These are phyloP conservation scores for Candida cerambycidarum DNA, from an alignment of 805 yeast species.

Conservation along the genomic window DNA sequence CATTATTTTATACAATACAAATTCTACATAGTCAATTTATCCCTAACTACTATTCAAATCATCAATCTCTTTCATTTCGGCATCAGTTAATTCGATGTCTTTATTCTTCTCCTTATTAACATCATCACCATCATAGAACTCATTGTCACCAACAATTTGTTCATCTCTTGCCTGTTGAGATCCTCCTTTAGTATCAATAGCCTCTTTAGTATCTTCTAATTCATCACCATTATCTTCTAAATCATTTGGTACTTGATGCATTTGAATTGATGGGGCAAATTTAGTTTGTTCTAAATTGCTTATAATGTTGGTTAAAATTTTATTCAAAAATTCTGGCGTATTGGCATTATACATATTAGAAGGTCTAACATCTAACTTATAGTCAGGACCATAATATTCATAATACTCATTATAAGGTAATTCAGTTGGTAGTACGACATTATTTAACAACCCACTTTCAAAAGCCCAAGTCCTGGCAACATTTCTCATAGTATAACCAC, in stretches of 20 bases:
- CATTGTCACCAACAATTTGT: constrained; percentile 67
- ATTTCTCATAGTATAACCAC: constrained; percentile 97
- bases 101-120: constrained; percentile 41
- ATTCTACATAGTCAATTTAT: neutral
- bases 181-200: constrained; percentile 90
- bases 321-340: constrained; percentile 86
- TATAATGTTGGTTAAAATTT: constrained; percentile 73
- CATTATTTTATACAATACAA: neutral
- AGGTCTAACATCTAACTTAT: constrained; percentile 90
- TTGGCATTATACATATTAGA: constrained; percentile 97
- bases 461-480: constrained; percentile 95
- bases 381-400: constrained; percentile 97
- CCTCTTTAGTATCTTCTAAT: constrained; percentile 76
- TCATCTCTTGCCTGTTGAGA: constrained; percentile 82
- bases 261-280: constrained; percentile 96
- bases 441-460: constrained; percentile 86
- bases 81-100: constrained; percentile 34
- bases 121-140: constrained; percentile 70
- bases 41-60: constrained; percentile 24
- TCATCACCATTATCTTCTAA: constrained; percentile 84
- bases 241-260: constrained; percentile 86
- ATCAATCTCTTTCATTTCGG: constrained; percentile 38
- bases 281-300: constrained; percentile 84
- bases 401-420: constrained; percentile 94
- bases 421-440: constrained; percentile 71